phyloP scores from a whole-genome alignment of 2,329 filamentous ascomycete species.

The Fusarium albidum region DNA sequence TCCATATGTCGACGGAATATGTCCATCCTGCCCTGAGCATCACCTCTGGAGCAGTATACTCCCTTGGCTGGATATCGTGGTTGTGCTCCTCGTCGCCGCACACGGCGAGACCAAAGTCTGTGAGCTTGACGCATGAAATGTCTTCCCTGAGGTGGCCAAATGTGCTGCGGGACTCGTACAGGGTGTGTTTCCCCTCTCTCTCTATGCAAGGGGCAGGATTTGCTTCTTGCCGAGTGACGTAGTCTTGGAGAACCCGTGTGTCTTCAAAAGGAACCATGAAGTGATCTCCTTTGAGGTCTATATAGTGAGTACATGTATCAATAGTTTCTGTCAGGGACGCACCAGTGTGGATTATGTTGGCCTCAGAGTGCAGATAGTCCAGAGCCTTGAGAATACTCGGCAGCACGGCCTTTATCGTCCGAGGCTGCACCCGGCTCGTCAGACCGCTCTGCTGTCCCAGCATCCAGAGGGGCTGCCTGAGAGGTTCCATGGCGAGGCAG shows the following conservation, averaged over 20 bases:
- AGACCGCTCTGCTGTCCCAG: slow-evolving; percentile 34
- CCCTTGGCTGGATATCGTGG: slow-evolving; percentile 41
- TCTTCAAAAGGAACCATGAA: slow-evolving; percentile 41
- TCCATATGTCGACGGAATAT: slow-evolving; percentile 45
- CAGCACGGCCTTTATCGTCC: slow-evolving; percentile 39
- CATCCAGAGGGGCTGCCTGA: slow-evolving; percentile 40
- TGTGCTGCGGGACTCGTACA: slow-evolving; percentile 33
- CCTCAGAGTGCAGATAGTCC: slow-evolving; percentile 51
- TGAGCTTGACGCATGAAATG: slow-evolving; percentile 39
- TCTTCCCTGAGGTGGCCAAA: slow-evolving; percentile 37
- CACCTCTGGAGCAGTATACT: slow-evolving; percentile 44
- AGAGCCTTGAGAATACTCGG: slow-evolving; percentile 48
- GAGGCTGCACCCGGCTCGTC: slow-evolving; percentile 29
- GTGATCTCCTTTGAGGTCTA: slow-evolving; percentile 39
- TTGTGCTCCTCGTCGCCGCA: slow-evolving; percentile 33
- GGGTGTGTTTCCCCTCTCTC: slow-evolving; percentile 33
- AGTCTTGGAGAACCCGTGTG: slow-evolving; percentile 30
- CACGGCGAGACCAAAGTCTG: slow-evolving; percentile 42
- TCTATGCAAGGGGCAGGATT: slow-evolving; percentile 36
- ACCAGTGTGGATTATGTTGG: slow-evolving; percentile 52
- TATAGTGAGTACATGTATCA: too few species aligned
- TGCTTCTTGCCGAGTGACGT: slow-evolving; percentile 33
- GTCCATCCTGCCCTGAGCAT: slow-evolving; percentile 42
- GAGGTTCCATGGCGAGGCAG: slow-evolving; percentile 36
- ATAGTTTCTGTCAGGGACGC: slow-evolving; percentile 8